Evolutionary conservation across 2,329 filamentous ascomycete species (phyloP), one percentile per base, ranked within the genome.

Genomic region (Calonectria pteridis): DNA sequence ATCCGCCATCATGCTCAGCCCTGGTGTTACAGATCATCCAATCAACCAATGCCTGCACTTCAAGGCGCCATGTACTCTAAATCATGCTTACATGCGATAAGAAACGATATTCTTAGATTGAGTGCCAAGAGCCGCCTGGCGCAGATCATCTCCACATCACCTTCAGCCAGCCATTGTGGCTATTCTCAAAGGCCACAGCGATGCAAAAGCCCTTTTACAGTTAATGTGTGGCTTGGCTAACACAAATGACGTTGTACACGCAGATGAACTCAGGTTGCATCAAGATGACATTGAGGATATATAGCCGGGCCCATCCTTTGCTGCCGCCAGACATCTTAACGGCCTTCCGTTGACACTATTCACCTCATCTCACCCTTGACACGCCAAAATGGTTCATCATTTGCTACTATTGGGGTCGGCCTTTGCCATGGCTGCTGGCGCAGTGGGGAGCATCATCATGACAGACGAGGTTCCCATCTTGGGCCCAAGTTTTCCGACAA

Each of bases 391-490:
- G 51, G 18, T 55, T 13, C 20, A 5, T 13, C 18, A 33, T n/a
- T 28, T 31, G 28, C 11, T 31, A 20, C 11, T 31, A 20, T 53
- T n/a, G 6, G 51, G 16, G 3, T 55, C 16, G 20, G 0, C 16
- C 23, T 29, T 53, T 18, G 28, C 23, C 49, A 20, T 55, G 16
- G 51, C 16, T 11, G 3, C 6, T 55, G 28, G 51, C 7, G 28
- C 28, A 4, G 16, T 9, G 16, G 51, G 51, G 29, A 31, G 50
- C 50, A 55, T 55, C 49, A 18, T 51, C 16, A 55, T 55, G 51
- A 73, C 75, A 6, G 72, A 79, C 46, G 64, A 75, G 26, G 66
- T 64, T 10, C 78, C 79, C 10, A 71, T 80, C n/a, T 46, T 80
- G 0, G 80, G 80, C 1, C 78, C 78, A 6, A 72, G 74, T 3